phyloP scores from a whole-genome alignment of 331 rosid species.

The Erythrophleum ivorense region DNA sequence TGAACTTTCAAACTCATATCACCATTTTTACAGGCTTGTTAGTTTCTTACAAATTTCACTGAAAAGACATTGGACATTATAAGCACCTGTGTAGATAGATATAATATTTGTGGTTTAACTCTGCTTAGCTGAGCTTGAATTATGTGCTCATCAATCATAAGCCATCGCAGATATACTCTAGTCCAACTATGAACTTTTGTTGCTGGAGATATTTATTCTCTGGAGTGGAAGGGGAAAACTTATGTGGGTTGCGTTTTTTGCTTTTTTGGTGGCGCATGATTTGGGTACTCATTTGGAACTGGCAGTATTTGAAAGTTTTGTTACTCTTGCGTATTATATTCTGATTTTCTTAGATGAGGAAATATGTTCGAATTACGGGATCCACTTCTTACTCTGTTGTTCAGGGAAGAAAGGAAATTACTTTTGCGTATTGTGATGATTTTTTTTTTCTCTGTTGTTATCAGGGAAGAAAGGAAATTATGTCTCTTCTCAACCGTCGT shows the following conservation, averaged over 20 bases:
- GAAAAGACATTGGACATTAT: not conserved
- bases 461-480: constrained; percentile 60
- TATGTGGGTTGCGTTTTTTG: constrained; percentile 28
- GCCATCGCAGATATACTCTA: not conserved
- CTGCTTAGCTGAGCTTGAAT: constrained; percentile 28
- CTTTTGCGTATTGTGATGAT: too few species aligned
- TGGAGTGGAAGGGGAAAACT: constrained; percentile 8
- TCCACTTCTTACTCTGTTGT: not conserved
- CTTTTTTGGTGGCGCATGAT: constrained; percentile 1
- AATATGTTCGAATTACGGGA: not conserved
- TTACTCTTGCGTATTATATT: not conserved
- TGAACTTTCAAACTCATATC: constrained; percentile 1
- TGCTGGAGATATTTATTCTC: constrained; percentile 21
- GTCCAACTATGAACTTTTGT: constrained; percentile 24
- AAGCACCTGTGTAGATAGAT: not conserved
- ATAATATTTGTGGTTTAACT: not conserved
- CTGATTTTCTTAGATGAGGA: constrained; percentile 15
- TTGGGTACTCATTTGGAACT: constrained; percentile 31
- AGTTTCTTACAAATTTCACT: not conserved
- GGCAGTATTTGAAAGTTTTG: constrained; percentile 9
- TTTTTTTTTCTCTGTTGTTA: not conserved
- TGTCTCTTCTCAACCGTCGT: constrained; percentile 74
- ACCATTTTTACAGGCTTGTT: not conserved
- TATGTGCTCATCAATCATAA: not conserved
- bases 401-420: constrained; percentile 94